Conservation (phyloP, 257 asterid genomes). For the Solanum pennellii region DNA sequence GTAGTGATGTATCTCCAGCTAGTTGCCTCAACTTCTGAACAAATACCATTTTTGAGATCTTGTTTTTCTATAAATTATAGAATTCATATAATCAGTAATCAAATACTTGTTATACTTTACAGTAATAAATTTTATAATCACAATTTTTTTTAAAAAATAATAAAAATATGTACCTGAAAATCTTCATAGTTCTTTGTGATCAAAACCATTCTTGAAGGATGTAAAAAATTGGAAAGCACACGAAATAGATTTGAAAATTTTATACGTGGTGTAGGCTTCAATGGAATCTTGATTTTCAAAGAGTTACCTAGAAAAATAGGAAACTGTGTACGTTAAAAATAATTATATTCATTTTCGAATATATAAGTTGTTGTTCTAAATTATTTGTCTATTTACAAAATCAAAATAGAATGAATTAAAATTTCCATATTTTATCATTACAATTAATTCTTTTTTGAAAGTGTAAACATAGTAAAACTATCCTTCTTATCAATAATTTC, state of each 20-base stretch:
- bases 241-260: conserved; percentile 15
- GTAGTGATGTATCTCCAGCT: conserved; percentile 26
- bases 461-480: neutral
- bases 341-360: neutral
- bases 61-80: conserved; percentile 18
- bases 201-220: conserved; percentile 19
- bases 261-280: neutral
- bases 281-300: neutral
- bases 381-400: neutral
- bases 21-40: conserved; percentile 14
- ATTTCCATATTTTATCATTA: neutral
- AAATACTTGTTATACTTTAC: neutral
- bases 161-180: conserved; percentile 11
- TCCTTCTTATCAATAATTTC: neutral
- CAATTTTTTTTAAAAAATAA: neutral
- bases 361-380: neutral
- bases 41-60: conserved; percentile 10
- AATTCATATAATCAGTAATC: neutral
- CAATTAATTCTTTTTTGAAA: neutral
- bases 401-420: neutral
- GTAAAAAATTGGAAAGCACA: conserved; percentile 19
- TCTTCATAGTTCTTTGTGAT: conserved; percentile 13
- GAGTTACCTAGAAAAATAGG: neutral
- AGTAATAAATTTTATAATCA: neutral
- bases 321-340: neutral